Base-by-base conservation (phyloP, 805 yeast genomes). In the Candida xyloterini region DNA sequence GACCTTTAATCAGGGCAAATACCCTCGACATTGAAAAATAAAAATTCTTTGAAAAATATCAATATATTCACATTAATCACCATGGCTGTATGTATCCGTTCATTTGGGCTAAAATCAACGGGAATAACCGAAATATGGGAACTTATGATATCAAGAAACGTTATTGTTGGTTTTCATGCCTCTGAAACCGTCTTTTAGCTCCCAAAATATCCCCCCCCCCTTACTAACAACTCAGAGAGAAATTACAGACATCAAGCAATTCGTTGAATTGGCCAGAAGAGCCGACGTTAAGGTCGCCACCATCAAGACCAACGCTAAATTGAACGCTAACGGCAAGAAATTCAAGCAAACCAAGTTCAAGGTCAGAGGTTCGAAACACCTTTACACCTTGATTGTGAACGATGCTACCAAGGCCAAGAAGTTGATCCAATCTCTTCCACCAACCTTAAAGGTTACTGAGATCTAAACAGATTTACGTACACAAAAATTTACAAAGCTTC, bases 351-450 rank as follows among this genome's bases (percentile, higher is more conserved):
- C 96, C 78, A 93, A 93, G 77, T 93, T 93, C 90, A 93, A 93
- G 86, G 87, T 93, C 66, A 89, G 98, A 81, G 96, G 97, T 72
- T 65, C 96, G 54, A 88, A 78, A 71, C 71, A 85, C 79, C 81
- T 88, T 67, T 93, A 93, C 86, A 93, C 99, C 61, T 79, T 91
- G 73, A 85, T 85, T 60, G 91, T 93, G 65, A 80, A 84, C 77
- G 98, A 93, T 72, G 84, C 88, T 65, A 84, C 87, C 71, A 90
- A 89, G 81, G 98, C 98, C 65, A 81, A 86, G 84, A 93, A 93
- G 80, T 81, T 93, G 76, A 82, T 86, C 67, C 96, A 90, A 79
- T 85, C 98, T 65, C 79, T 93, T 65, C 97, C 98, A 71, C 95
- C 99, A 70, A 79, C 85, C 63, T 79, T 85, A 72, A 78, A 80